These are phyloP conservation scores for Neopestalotiopsis sp. DNA, from an alignment of 2,329 filamentous ascomycete genomes.

Conservation along the genomic window DNA sequence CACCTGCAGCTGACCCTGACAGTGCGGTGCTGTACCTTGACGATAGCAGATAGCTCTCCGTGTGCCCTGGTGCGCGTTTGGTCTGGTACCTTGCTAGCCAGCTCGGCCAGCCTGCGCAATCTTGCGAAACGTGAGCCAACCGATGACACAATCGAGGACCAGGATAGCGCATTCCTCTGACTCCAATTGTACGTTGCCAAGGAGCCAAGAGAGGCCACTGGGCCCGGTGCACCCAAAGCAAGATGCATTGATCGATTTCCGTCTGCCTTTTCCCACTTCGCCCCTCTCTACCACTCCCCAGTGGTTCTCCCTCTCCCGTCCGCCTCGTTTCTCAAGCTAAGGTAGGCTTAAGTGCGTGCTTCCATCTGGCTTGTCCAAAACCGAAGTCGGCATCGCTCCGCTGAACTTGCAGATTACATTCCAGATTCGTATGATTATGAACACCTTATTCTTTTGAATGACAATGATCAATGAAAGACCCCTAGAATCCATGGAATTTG, in stretches of 20 bases:
- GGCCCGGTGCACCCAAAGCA: not conserved
- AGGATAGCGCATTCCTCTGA: conserved; percentile 8
- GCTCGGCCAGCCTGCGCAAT: not conserved
- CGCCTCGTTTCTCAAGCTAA: not conserved
- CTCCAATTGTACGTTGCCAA: too few species aligned
- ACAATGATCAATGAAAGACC: too few species aligned
- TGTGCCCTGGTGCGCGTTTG: not conserved
- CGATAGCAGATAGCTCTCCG: not conserved
- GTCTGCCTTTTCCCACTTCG: not conserved
- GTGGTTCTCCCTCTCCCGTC: not conserved
- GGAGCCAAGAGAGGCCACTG: too few species aligned
- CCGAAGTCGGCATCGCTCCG: not conserved
- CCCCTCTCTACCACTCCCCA: not conserved
- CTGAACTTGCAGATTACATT: not conserved
- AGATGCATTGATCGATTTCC: not conserved
- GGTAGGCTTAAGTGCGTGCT: too few species aligned
- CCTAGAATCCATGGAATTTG: too few species aligned
- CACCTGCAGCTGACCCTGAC: conserved; percentile 3
- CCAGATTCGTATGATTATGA: too few species aligned
- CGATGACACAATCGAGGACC: conserved; percentile 15
- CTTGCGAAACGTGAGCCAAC: conserved; percentile 4
- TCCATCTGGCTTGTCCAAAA: not conserved
- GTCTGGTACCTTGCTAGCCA: not conserved
- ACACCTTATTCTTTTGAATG: too few species aligned
- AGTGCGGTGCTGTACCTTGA: not conserved